These are phyloP conservation scores for Nigrospora osmanthi DNA, from an alignment of 2,329 filamentous ascomycete species.

Conservation along the genomic window DNA sequence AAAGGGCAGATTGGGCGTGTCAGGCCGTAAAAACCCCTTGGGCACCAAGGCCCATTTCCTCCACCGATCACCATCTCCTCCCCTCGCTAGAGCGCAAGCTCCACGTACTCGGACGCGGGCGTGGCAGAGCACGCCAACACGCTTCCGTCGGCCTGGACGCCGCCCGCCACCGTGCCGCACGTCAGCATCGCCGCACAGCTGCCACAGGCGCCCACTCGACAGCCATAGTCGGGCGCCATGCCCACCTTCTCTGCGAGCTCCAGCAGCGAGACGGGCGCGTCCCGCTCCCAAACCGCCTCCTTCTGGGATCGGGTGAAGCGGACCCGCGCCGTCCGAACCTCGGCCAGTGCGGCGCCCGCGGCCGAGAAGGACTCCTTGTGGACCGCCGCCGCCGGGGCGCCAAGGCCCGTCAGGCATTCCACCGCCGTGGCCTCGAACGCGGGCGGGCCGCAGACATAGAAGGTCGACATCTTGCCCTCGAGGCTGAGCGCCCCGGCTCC, in stretches of 20 bases:
- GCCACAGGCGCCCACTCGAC: constrained; percentile 12
- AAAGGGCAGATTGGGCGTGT: too few relatives aligned
- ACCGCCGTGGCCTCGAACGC: constrained; percentile 8
- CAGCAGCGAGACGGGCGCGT: constrained; percentile 9
- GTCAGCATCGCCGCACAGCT: constrained; percentile 12
- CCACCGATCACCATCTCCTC: too few relatives aligned
- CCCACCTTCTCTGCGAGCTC: constrained; percentile 15
- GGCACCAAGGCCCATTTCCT: too few relatives aligned
- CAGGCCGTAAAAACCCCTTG: too few relatives aligned
- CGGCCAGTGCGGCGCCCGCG: constrained; percentile 4
- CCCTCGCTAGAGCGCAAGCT: not conserved
- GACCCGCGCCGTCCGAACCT: constrained; percentile 9
- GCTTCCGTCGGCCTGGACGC: constrained; percentile 11
- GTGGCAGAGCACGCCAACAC: constrained; percentile 13
- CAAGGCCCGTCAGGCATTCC: constrained; percentile 4
- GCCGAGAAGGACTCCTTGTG: not conserved
- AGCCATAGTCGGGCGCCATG: constrained; percentile 14
- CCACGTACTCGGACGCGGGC: constrained; percentile 9
- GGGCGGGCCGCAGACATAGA: constrained; percentile 11
- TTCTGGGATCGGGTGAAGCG: constrained; percentile 9
- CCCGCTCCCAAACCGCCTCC: constrained; percentile 9
- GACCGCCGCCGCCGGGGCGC: not conserved
- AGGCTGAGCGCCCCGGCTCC: constrained; percentile 5
- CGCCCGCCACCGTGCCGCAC: constrained; percentile 12
- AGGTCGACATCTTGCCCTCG: constrained; percentile 8